Evolutionary conservation across 1,284 basidiomycete species (phyloP), one percentile per base, ranked within the genome.

Genomic region (Psilocybe mexicana): DNA sequence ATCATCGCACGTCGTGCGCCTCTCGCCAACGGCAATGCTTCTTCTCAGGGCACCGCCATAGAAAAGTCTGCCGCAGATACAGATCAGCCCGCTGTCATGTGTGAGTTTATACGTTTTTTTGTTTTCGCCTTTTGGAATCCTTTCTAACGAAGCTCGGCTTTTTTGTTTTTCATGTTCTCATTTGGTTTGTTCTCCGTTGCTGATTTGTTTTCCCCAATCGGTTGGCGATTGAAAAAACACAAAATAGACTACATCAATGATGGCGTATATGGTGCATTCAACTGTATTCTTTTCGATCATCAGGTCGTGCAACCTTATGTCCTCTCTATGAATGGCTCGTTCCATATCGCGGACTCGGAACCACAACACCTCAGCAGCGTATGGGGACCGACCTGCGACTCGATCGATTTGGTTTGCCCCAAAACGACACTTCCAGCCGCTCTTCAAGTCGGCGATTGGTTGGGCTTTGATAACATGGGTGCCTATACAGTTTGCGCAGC

Each of bases 191-290:
- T 8, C 30, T 8, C 30, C 30, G 8, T 33, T 33, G 4, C 30
- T 33, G 30, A 8, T 33, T 33, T 33, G 30, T 8, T 4, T 33
- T 33, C 8, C 8, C 30, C 30, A 33, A 6, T 8, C 59, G 51
- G 38, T 61, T 58, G 55, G 60, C 44, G 43, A 70, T 24, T 46
- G 61, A n/a, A 38, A 24, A 18, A 18, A 18, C 18, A 14, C 23
- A n/a, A 23, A 36, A 43, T 36, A 94, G 93, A 96, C 79, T 98
- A 97, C 79, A 93, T 97, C 83, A 97, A 96, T 76, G 96, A 97
- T 73, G 96, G 95, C 46, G 93, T 98, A 43, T 99, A 99, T 75
- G 96, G 96, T 54, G 92, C 96, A 23, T 98, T 99, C 85, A 98
- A 99, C 83, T 95, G 93, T 75, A 92, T 94, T 74, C 80, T 96